Evolutionary conservation across 1,139 yeast genomes (phyloP), one percentile per base, ranked within the genome.

Genomic region (Wickerhamomyces sp.): DNA sequence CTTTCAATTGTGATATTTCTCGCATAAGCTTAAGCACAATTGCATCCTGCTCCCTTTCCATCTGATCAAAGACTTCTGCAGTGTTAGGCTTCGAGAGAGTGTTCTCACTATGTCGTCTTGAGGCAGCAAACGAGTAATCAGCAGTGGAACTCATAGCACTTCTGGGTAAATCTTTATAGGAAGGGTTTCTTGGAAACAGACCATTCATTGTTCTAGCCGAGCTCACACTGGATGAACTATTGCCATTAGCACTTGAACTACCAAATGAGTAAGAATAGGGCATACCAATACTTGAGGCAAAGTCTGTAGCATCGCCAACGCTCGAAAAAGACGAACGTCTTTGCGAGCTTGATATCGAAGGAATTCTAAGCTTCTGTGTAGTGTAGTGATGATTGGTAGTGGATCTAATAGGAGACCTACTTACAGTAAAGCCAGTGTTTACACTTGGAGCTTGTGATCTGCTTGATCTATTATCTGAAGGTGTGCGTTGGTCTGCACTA

Each of bases 1-100:
- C 75, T 47, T 70, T 74, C 43, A 79, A 60, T 9, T 46, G 45
- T 19, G 69, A 70, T 29, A 79, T 78, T 49, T 79, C 84, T 47
- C 69, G 69, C 73, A 78, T 70, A 31, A 79, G 58, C 50, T 70
- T 74, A 46, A 78, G 59, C 8, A 78, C 86, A 28, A 78, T 75
- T 3, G 81, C 82, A 50, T 80, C 87, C 54, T 80, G 86, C 53
- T 80, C 86, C 42, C 78, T 69, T 53, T 80, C 87, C 84, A 80
- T 77, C 41, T 72, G 63, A 55, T 78, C 81, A 35, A 79, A 71
- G 29, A 75, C 67, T 44, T 74, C 76, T 35, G 73, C 81, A 24
- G 62, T 62, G 24, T 59, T 55, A 20, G 58, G 53, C 31, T 49
- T 46, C 31, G 53, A 48, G 17, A 34, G 34, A 10, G 39, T 14